Base-by-base conservation (phyloP, 306 rosid genomes). In the Fragaria ananassa region DNA sequence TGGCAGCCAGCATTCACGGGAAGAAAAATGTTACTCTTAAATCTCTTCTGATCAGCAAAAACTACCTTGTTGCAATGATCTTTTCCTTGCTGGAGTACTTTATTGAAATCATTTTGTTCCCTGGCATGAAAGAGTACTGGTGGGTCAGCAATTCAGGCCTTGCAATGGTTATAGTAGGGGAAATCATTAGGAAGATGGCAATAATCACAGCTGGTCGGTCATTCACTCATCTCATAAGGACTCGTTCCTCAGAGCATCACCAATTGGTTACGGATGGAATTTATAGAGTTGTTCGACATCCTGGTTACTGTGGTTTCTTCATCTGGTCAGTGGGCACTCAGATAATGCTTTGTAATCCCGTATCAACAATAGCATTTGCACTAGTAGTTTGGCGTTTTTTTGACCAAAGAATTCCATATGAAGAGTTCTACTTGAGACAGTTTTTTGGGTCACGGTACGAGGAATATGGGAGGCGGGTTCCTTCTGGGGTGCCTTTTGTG, bases 281-380 rank as follows among this genome's bases (percentile, higher is more conserved):
- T 68, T 93, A 91, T 76, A 70, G 88, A 51, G 78, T 74, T 70
- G 41, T 90, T 10, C 97, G 97, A 42, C 98, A 93, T 89, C 98
- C 98, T 0, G 86, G 98, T 29, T 93, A 93, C 81, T 80, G 82
- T 23, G 97, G 98, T 65, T 93, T 93, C 85, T 57, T 93, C 70
- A 61, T 93, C 64, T 93, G 98, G 98, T 87, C 97, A 6, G 85
- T 94, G 69, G 95, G 95, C 35, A 90, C 98, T 54, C 98, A 94
- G 84, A 79, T 90, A 80, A 94, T 94, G 98, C 93, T 94, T 10
- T 92, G 98, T 79, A 94, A 94, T 82, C 98, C 98, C 23, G 3
- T 94, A 53, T 94, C 96, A 17, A 84, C 84, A 11, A 18, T 89
- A 70, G 93, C 80, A 39, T 94, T 92, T 81, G 81, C 89, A 14